These are phyloP conservation scores for Quercus wislizeni DNA, from an alignment of 306 rosid genomes.

Conservation along the genomic window DNA sequence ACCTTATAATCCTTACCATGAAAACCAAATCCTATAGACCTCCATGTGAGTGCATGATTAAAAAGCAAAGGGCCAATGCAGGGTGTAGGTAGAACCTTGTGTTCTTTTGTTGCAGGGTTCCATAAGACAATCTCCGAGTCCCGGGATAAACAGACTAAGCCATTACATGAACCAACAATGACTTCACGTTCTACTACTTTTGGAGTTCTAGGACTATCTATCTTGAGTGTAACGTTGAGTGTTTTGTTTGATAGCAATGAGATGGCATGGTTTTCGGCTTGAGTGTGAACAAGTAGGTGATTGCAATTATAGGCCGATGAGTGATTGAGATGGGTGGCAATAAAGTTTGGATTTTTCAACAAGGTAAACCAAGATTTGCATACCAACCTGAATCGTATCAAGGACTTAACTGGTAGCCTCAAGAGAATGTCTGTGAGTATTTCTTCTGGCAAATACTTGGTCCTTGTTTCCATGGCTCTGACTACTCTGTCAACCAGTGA, in stretches of 20 bases:
- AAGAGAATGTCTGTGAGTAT: background rate
- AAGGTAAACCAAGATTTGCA: background rate
- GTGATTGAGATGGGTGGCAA: background rate
- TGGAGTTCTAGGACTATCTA: background rate
- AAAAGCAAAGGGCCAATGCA: background rate
- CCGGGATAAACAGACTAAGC: background rate
- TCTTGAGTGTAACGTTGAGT: background rate
- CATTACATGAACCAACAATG: conserved; percentile 7
- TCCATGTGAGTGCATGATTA: background rate
- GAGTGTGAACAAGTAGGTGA: background rate
- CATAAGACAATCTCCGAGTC: background rate
- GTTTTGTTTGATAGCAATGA: background rate
- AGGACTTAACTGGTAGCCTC: background rate
- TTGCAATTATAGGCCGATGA: background rate
- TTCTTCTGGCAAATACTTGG: background rate
- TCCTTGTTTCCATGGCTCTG: background rate
- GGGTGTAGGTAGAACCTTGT: background rate
- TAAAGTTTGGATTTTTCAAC: background rate
- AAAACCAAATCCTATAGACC: conserved; percentile 5
- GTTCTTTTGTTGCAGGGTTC: conserved; percentile 8
- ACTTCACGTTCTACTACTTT: background rate
- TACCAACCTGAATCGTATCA: background rate
- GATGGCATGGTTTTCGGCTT: background rate
- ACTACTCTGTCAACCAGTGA: background rate
- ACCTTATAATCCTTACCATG: background rate